Evolutionary conservation across 169 alveolate genomes (phyloP), one percentile per base, ranked within the genome.

Genomic region (Eimeria necatrix): DNA sequence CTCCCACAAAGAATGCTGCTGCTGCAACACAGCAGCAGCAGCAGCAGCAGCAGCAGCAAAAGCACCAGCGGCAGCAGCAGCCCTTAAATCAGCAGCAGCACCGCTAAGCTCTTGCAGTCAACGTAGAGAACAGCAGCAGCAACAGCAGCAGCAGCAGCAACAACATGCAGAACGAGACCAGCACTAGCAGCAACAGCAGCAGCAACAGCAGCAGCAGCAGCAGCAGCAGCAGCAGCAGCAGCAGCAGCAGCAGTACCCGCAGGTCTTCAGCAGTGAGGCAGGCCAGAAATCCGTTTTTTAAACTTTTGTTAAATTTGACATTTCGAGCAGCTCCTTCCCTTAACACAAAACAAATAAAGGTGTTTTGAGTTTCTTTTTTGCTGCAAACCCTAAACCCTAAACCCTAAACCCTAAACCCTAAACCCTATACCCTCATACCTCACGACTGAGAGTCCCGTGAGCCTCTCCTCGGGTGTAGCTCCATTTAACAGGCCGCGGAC

Each of bases 361-460:
- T 24, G 87, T 76, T 49, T 56, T 56, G 61, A 90, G 88, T 46
- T n/a, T 88, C 88, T 80, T 90, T 89, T 89, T 73, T 90, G 94
- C 94, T 90, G 94, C 73, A 71, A 88, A 88, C 20, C 74, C 4
- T 74, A 83, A 32, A 53, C 91, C 91, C 71, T 22, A 26, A 71
- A 71, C 73, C 73, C 73, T 61, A 61, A 61, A 52, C 52, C 59
- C 56, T 41, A 24, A 61, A 59, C 68, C 80, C 61, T 51, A 14
- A 20, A 51, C 80, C 51, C 49, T 32, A 85, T 16, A n/a, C 46
- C 76, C 70, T 10, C 76, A 5, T 10, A 64, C 76, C 76, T 64
- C 32, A 64, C 41, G 26, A 24, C 76, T 64, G 76, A 10, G 9
- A 64, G 41, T 10, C 76, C 76, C 26, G 76, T 64, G 9, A 64